phyloP scores from a whole-genome alignment of 225 moss, liverwort and hornwort species.

The Physcomitrellopsis africana region DNA sequence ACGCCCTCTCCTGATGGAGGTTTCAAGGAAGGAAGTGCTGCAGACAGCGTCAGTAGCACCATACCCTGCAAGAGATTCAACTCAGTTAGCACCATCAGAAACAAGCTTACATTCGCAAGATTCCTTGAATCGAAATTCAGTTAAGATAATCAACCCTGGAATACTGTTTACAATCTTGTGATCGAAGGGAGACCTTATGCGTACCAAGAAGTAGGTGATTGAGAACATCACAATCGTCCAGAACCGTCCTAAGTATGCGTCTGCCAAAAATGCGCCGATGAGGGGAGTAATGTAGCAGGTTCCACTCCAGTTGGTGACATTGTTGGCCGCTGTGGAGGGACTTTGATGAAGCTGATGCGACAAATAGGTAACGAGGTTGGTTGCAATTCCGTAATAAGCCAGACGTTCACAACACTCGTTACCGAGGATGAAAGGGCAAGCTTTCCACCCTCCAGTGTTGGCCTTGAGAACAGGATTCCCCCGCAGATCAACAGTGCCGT shows the following conservation, averaged over 20 bases:
- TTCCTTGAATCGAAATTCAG: too few relatives aligned
- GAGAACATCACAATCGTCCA: constrained; percentile 92
- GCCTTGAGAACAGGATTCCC: constrained; percentile 61
- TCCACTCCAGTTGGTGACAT: constrained; percentile 94
- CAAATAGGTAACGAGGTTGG: constrained; percentile 80
- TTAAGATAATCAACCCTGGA: too few relatives aligned
- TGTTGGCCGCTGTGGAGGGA: constrained; percentile 57
- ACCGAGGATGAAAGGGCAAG: constrained; percentile 89
- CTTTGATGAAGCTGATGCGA: constrained; percentile 49
- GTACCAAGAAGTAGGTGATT: constrained; percentile 62
- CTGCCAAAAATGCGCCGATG: constrained; percentile 87
- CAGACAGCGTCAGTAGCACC: constrained; percentile 78
- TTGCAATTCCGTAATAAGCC: constrained; percentile 86
- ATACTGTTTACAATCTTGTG: background rate
- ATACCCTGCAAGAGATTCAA: constrained; percentile 67
- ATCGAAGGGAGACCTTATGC: background rate
- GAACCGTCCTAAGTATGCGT: constrained; percentile 76
- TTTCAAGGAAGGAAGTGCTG: constrained; percentile 56
- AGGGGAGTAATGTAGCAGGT: constrained; percentile 96
- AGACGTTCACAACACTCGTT: constrained; percentile 87
- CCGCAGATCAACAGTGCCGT: constrained; percentile 72
- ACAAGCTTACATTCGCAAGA: too few relatives aligned
- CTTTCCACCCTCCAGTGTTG: constrained; percentile 79
- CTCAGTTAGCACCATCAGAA: background rate
- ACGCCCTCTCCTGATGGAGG: constrained; percentile 36